A percentile compares a stretch with the other conserved stretches of the same genome.
Conservation (phyloP, 1,284 basidiomycete species). For the Pulveroboletus ridleyi region DNA sequence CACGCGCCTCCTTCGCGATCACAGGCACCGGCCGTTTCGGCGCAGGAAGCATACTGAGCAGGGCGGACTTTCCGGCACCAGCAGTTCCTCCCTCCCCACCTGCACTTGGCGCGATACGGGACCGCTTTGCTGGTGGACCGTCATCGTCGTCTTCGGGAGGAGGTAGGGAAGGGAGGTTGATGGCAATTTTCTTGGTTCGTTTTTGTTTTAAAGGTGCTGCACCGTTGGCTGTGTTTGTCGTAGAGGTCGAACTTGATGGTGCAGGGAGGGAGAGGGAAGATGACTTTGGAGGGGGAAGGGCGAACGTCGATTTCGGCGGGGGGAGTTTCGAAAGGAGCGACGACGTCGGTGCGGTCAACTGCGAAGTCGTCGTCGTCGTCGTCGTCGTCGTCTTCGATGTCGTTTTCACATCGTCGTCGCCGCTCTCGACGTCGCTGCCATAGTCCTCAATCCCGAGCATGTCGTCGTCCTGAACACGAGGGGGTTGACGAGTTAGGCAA, state of each 20-base stretch:
- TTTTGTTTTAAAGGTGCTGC: constrained; percentile 42
- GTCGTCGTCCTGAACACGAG: constrained; percentile 15
- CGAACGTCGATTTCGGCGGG: constrained; percentile 41
- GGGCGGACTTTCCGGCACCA: constrained; percentile 61
- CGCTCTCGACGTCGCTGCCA: constrained; percentile 69
- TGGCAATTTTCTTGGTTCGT: constrained; percentile 72
- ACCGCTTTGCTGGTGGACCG: constrained; percentile 65
- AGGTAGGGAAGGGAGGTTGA: constrained; percentile 64
- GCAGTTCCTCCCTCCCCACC: constrained; percentile 37
- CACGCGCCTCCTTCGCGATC: constrained; percentile 46
- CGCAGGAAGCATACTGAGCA: constrained; percentile 78
- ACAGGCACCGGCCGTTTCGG: constrained; percentile 61
- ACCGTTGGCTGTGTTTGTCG: constrained; percentile 5
- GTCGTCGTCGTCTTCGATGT: constrained; percentile 13
- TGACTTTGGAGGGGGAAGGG: constrained; percentile 43
- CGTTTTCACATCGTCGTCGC: constrained; percentile 44
- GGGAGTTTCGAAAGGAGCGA: constrained; percentile 32
- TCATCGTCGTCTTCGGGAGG: constrained; percentile 47
- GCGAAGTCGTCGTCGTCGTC: not conserved
- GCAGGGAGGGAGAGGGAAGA: constrained; percentile 27
- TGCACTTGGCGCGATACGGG: constrained; percentile 46
- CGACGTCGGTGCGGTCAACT: constrained; percentile 18
- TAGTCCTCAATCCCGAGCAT: constrained; percentile 82
- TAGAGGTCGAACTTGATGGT: constrained; percentile 42
- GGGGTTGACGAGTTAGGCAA: not conserved